Evolutionary conservation across 2,329 filamentous ascomycete species (phyloP), one percentile per base, ranked within the genome.

Genomic region (Xylaria multiplex): DNA sequence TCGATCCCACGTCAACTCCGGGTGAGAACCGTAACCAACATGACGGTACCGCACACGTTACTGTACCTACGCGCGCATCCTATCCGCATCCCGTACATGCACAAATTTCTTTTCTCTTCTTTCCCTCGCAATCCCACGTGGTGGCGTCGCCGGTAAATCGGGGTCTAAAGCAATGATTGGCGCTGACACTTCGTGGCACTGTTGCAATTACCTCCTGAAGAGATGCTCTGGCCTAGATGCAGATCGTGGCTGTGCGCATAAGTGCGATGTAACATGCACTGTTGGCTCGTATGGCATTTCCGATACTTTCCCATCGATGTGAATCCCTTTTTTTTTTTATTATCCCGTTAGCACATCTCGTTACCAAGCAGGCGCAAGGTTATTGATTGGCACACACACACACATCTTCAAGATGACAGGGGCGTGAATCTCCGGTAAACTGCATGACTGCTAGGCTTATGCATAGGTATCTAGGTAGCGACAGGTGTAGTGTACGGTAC

Each of bases 171-270:
- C n/a, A 6, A 24, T 42, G 62, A 59, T 64, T 64, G 55, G 62
- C 19, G 37, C 6, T n/a, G 7, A 16, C 24, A 37, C 27, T 54
- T 40, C n/a, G 54, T 58, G 48, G 46, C 53, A 42, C 53, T 46
- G 45, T 48, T 37, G 58, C 58, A 49, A 35, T 37, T 9, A 13
- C 37, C 32, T 37, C 46, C 46, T 14, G 19, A 37, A 45, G 22
- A 22, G 13, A n/a, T 30, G 16, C 5, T 13, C 27, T 2, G 27
- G 48, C 3, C 35, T 35, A 37, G 8, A 9, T 13, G 35, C 9
- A 37, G 52, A 67, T 62, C n/a, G 54, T 65, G 65, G 65, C 65
- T 61, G 62, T 65, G 62, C 53, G 32, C 49, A 52, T 52, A 22
- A 7, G 16, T 54, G 32, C 24, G 16, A 54, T 54, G 50, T 54